These are phyloP conservation scores for Vigna nakashimae DNA, from an alignment of 306 rosid genomes.

Conservation along the genomic window DNA sequence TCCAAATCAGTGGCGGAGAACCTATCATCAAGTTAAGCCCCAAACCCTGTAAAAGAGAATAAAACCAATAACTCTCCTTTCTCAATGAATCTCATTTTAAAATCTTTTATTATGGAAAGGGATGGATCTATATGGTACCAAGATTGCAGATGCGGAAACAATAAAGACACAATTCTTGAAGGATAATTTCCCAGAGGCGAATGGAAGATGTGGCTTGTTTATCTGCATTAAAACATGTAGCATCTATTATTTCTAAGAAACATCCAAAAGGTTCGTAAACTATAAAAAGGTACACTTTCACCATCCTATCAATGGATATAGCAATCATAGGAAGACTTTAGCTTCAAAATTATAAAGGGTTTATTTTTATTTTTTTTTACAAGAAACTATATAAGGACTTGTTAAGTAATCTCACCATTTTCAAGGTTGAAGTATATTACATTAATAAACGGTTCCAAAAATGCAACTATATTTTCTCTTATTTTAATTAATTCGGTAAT, in stretches of 20 bases:
- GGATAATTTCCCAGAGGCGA: neutral
- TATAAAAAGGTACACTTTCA: neutral
- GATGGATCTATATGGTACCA: neutral
- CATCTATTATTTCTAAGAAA: neutral
- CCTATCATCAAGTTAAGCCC: neutral
- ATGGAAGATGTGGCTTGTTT: conserved; percentile 76
- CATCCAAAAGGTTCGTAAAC: neutral
- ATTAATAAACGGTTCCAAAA: too few species aligned
- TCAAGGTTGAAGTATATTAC: too few species aligned
- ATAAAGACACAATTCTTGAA: neutral
- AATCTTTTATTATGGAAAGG: neutral
- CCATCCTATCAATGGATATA: too few species aligned
- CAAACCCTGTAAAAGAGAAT: neutral
- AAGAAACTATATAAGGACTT: too few species aligned
- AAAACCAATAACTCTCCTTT: neutral
- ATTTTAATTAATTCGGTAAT: too few species aligned
- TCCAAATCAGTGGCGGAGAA: neutral
- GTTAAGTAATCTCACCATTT: too few species aligned
- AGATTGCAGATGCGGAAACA: neutral
- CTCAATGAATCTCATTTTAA: neutral
- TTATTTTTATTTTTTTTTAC: too few species aligned
- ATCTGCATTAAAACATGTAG: conserved; percentile 58
- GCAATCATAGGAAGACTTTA: too few species aligned
- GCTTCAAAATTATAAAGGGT: too few species aligned
- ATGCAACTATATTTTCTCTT: too few species aligned